Conservation (phyloP, 257 asterid genomes). For the Solanum sejunctum region DNA sequence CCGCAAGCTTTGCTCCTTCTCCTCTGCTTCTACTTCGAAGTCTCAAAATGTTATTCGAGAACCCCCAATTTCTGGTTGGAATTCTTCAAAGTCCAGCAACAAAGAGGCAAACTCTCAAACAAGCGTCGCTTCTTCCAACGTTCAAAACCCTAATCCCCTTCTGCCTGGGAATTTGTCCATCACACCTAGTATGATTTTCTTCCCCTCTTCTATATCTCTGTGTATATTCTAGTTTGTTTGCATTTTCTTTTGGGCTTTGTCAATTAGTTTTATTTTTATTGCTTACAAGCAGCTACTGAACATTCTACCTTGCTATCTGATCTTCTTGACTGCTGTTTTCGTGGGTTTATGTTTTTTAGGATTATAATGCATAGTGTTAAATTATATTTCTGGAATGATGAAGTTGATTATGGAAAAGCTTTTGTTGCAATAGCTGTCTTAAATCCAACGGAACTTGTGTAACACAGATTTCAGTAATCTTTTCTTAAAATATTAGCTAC, state of each 20-base stretch:
- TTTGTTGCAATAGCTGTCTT: background rate
- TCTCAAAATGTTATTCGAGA: background rate
- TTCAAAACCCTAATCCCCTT: slow-evolving; percentile 19
- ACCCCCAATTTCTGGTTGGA: slow-evolving; percentile 13
- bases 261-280: background rate
- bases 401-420: background rate
- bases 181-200: slow-evolving; percentile 9
- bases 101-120: slow-evolving; percentile 21
- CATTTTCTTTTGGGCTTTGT: background rate
- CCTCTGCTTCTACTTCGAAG: background rate
- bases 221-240: background rate
- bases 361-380: background rate
- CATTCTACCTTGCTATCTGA: background rate
- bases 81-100: slow-evolving; percentile 5
- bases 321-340: background rate
- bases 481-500: background rate
- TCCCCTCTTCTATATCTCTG: background rate
- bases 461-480: background rate
- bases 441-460: background rate
- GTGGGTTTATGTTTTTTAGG: background rate
- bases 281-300: background rate
- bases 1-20: slow-evolving; percentile 21
- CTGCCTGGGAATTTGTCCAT: slow-evolving; percentile 5
- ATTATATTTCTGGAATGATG: background rate
- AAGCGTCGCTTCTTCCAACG: slow-evolving; percentile 42